Percentiles rank a stretch among this genome's conserved stretches.
Conservation (phyloP, 257 asterid species). For the Scutellaria baicalensis region DNA sequence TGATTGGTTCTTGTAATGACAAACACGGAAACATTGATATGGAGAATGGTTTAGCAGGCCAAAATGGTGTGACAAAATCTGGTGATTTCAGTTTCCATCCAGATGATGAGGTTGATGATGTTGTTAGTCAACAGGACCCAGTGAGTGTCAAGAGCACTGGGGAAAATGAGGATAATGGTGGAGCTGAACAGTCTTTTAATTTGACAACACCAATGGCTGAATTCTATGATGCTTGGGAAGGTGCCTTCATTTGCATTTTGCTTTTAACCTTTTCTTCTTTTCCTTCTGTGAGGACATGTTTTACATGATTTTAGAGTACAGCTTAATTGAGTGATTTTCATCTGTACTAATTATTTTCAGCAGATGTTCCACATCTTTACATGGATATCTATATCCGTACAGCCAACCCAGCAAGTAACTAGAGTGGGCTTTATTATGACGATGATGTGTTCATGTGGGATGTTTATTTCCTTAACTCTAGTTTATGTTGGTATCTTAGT, state of each 20-base stretch:
- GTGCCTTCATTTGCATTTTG: constrained; percentile 30
- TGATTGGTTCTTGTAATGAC: constrained; percentile 17
- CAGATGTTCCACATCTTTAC: too few relatives aligned
- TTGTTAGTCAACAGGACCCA: constrained; percentile 52
- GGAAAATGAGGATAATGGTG: constrained; percentile 52
- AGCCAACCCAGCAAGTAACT: background rate
- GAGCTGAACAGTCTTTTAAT: constrained; percentile 36
- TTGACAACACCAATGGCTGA: constrained; percentile 50
- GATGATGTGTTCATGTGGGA: background rate
- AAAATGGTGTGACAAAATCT: constrained; percentile 27
- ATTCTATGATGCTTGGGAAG: constrained; percentile 99
- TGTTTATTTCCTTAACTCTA: constrained; percentile 5
- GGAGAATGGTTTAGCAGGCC: constrained; percentile 21
- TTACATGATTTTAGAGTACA: background rate
- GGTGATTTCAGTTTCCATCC: constrained; percentile 33
- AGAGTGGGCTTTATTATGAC: background rate
- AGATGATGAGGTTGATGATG: constrained; percentile 48
- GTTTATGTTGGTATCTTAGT: background rate
- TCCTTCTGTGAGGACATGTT: background rate
- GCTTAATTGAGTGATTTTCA: background rate
- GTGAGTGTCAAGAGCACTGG: constrained; percentile 51
- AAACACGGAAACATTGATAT: constrained; percentile 17
- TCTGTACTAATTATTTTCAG: background rate
- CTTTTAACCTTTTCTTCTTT: background rate
- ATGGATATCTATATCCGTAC: background rate